Percentiles rank a stretch among this genome's conserved stretches.
Conservation (phyloP, 306 rosid genomes). For the Quercus variabilis region DNA sequence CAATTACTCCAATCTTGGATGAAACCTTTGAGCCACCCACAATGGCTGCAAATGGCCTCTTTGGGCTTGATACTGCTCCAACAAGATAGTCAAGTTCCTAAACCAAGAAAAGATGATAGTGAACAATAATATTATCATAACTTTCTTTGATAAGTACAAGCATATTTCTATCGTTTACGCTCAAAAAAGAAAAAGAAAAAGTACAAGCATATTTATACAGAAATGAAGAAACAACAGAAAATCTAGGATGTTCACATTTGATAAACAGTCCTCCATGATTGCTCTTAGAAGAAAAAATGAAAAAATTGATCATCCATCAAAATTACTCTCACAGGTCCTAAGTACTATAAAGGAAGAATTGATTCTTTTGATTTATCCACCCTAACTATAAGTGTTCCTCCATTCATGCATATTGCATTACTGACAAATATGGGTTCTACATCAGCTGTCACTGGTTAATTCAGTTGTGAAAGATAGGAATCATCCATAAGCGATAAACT, state of each 20-base stretch:
- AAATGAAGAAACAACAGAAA: not conserved
- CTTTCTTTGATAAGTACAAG: slow-evolving; percentile 2
- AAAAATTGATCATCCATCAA: not conserved
- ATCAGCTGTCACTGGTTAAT: not conserved
- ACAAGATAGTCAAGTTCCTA: slow-evolving; percentile 99
- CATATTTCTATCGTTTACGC: no score
- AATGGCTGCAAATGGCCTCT: slow-evolving; percentile 98
- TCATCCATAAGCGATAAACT: not conserved
- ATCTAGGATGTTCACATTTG: not conserved
- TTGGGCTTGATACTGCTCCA: slow-evolving; percentile 94
- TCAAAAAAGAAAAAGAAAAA: not conserved
- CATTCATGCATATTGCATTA: not conserved
- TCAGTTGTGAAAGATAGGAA: not conserved
- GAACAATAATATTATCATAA: not conserved
- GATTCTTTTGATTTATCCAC: not conserved
- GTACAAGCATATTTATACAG: not conserved
- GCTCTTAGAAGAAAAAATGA: not conserved
- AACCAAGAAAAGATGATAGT: slow-evolving; percentile 15
- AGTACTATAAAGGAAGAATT: not conserved
- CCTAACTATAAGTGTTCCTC: not conserved
- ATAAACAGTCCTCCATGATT: not conserved
- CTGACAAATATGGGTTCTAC: not conserved
- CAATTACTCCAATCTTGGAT: slow-evolving; percentile 95
- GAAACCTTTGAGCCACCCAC: slow-evolving; percentile 99
- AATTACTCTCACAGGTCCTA: not conserved